Evolutionary conservation across 805 yeast genomes (phyloP), one percentile per base, ranked within the genome.

Genomic region (Saccharomyces paradoxus): DNA sequence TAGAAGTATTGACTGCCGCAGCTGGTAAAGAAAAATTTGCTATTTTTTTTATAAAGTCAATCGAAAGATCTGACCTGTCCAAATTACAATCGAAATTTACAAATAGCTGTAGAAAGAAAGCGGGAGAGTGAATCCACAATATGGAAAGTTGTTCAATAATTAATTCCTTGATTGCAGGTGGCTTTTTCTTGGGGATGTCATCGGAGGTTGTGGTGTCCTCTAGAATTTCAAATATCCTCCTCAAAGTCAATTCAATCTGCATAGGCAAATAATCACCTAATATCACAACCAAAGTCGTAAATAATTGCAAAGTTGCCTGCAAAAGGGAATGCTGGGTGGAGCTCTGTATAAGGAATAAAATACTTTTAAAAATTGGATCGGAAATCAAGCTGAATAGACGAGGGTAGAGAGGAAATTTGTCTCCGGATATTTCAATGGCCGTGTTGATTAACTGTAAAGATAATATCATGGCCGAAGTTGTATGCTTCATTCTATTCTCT

Each of bases 31-130:
- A 84, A 31, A 89, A 74, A 50, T 86, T 80, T 56, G 96, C 83
- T 53, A 92, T 75, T 50, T 86, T 81, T 50, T 86, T 85, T 47
- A 92, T 69, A 26, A 87, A 71, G 46, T 81, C 78, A 24, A 78
- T 79, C n/a, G 91, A 77, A 55, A 94, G 71, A 66, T 92, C 96
- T 1, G 85, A 78, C 59, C 91, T 81, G 56, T 89, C 95, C 60
- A 88, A 84, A 65, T 89, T 91, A 69, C 97, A 91, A 67, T 92
- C 99, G 68, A 84, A 92, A 55, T 83, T 83, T 53, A 87, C 83
- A 67, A 87, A 91, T 37, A 90, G 68, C 50, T 81, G 79, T 10
- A 88, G 80, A 68, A 89, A 88, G 55, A 87, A 83, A 2, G 78
- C 71, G 0, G 96, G 91, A 0, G 87, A 81, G 54, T 95, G 77